Base-by-base conservation (phyloP, 345 rosid genomes). In the Salix exigua region DNA sequence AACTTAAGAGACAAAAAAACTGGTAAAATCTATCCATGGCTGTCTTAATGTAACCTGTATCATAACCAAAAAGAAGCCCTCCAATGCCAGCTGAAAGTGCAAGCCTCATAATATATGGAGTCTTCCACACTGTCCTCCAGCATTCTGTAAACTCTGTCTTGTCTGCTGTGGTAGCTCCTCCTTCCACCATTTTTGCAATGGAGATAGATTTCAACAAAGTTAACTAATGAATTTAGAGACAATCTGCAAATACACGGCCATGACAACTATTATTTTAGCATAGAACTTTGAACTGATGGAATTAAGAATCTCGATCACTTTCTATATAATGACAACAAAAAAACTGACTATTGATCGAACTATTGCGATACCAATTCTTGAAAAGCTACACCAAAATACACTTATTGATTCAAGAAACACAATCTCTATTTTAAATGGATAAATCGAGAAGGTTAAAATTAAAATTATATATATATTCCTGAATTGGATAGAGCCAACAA, bases 21-120 rank as follows among this genome's bases (percentile, higher is more conserved):
- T 42, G 11, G 38, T 38, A 16, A 31, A 28, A 31, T 5, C 35
- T 5, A 63, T 26, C 37, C 37, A 5, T 1, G 40, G 2, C 0
- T 31, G 11, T 2, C 4, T 30, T 4, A 19, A 70, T 19, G 33
- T 72, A 77, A 75, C 99, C 99, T 31, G 99, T 96, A 72, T 96
- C 99, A 74, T 96, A 96, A 2, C 99, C 99, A 70, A 96, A 96
- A 70, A 92, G 88, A 64, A 96, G 87, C 17, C 99, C 98, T 26
- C 99, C 99, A 69, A 96, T 88, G 30, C 98, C 99, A 1, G 98
- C 99, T 1, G 97, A 87, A 42, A 94, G 85, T 7, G 98, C 92
- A 17, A 96, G 97, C 51, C 89, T 83, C 93, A 88, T 87, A 21
- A 96, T 92, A 74, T 91, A 96, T 38, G 98, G 98, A 2, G 89